These are phyloP conservation scores for Globisporangium radiosum DNA, from an alignment of 352 stramenopile genomes.

Conservation along the genomic window DNA sequence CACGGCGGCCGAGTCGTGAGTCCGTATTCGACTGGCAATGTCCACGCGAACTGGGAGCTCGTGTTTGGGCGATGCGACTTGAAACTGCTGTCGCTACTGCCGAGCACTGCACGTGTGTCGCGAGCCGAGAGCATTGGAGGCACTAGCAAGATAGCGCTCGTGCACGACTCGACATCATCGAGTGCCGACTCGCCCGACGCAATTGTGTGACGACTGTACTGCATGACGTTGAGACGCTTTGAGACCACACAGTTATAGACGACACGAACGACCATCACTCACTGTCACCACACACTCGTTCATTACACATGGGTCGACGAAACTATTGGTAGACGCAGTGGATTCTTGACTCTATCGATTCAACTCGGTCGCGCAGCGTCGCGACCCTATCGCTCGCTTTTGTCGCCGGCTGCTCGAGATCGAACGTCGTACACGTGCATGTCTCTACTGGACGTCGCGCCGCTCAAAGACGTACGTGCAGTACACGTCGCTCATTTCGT, in stretches of 20 bases:
- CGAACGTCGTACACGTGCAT: no score
- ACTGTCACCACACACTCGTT: background rate
- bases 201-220: background rate
- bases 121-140: slow-evolving; percentile 7
- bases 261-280: background rate
- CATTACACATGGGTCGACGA: no score
- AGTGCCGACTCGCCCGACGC: background rate
- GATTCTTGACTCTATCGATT: no score
- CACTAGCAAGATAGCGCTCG: background rate
- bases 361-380: no score
- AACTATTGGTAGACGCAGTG: no score
- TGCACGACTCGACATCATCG: background rate
- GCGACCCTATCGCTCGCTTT: no score
- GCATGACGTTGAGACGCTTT: background rate
- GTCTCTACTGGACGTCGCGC: slow-evolving; percentile 5
- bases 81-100: slow-evolving; percentile 54
- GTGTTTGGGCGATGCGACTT: slow-evolving; percentile 60
- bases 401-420: no score
- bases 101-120: slow-evolving; percentile 33
- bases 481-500: slow-evolving; percentile 88
- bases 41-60: slow-evolving; percentile 74
- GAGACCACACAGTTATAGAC: background rate
- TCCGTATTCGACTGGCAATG: slow-evolving; percentile 51
- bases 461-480: slow-evolving; percentile 81
- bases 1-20: slow-evolving; percentile 48